Conservation (phyloP, 352 stramenopile genomes). For the Pythium periplocum region DNA sequence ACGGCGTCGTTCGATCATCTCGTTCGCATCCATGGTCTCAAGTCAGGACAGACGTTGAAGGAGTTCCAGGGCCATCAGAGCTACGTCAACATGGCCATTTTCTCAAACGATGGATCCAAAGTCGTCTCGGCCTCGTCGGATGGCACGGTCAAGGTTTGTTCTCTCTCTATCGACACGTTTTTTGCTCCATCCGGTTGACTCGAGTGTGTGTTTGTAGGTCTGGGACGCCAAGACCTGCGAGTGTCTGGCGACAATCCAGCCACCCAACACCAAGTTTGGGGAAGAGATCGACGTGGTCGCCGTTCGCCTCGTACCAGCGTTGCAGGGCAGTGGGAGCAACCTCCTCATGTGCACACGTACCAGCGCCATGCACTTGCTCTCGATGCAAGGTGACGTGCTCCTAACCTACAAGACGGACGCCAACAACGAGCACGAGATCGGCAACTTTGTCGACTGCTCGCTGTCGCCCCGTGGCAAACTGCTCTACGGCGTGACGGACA, state of each 20-base stretch:
- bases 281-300: conserved; percentile 79
- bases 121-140: conserved; percentile 89
- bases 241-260: conserved; percentile 69
- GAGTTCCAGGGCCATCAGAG: conserved; percentile 91
- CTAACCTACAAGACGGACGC: conserved; percentile 62
- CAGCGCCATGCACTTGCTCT: conserved; percentile 76
- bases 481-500: conserved; percentile 85
- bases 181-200: too few species aligned
- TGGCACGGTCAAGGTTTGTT: conserved; percentile 79
- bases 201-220: conserved; percentile 23
- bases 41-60: conserved; percentile 90
- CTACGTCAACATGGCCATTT: conserved; percentile 90
- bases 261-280: conserved; percentile 36
- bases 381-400: conserved; percentile 54
- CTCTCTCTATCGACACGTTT: too few species aligned
- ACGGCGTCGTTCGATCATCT: conserved; percentile 87
- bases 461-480: conserved; percentile 80
- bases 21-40: conserved; percentile 91
- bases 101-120: conserved; percentile 51
- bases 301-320: conserved; percentile 52
- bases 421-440: conserved; percentile 50
- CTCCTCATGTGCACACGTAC: conserved; percentile 87
- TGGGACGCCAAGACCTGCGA: conserved; percentile 87
- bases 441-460: conserved; percentile 85
- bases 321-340: conserved; percentile 35